Evolutionary conservation across 345 rosid species (phyloP), one percentile per base, ranked within the genome.

Genomic region (Arabidopsis arenosa): DNA sequence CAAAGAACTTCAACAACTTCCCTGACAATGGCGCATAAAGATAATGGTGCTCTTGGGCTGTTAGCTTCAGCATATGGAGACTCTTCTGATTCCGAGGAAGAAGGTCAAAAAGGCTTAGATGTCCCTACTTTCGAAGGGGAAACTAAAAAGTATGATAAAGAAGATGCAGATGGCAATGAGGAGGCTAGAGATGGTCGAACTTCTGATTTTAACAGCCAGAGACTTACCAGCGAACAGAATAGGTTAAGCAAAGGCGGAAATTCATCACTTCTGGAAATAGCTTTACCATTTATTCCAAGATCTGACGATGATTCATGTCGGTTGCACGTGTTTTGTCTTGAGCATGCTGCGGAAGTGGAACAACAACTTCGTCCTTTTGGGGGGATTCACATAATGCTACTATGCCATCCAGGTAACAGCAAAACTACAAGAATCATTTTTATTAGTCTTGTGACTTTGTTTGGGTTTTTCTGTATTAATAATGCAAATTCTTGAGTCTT

Each of bases 1-100:
- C 82, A 61, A 75, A 84, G 66, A 75, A 69, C 62, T 60, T 83
- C 63, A 77, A 58, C 68, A 52, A 59, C 63, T 75, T 75, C 87
- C 32, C 67, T 60, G 59, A 37, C 86, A 61, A 75, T 60, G 49
- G 73, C 48, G 37, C 45, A 63, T 43, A 68, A 64, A 43, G 81
- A 82, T n/a, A 48, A 70, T 59, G 89, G 89, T 69, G 93, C 97
- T 33, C 98, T 95, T 68, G 88, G 88, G 49, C 75, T 95, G 17
- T 84, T 95, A 61, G 99, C 93, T 83, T 80, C 83, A 74, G 81
- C 83, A 43, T 95, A 95, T 81, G 99, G 93, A 77, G 83, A 89
- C 73, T 92, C 97, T 48, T 92, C 99, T 1, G 99, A 92, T 70
- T 92, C 98, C 6, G 99, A 95, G 65, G 91, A 95, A 62, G 97